phyloP scores from a whole-genome alignment of 345 rosid species.

The Dimocarpus longan region DNA sequence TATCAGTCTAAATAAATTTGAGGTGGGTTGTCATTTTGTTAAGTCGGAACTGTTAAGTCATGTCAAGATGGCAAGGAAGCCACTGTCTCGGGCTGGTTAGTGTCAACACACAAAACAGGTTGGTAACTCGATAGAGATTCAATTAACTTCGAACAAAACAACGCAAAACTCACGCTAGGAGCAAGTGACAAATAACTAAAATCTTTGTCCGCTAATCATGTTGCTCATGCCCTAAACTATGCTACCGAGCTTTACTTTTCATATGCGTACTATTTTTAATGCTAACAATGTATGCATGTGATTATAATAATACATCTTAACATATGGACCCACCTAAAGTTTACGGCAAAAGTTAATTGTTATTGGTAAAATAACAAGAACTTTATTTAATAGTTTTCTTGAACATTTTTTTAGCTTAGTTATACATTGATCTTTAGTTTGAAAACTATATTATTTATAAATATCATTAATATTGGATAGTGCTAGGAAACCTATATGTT shows the following conservation, averaged over 20 bases:
- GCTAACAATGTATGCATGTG: neutral
- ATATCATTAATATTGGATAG: too few species aligned
- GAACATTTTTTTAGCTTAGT: too few species aligned
- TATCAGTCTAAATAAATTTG: too few species aligned
- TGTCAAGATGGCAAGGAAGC: neutral
- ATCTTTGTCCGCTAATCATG: slow-evolving; percentile 16
- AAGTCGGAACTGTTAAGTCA: neutral
- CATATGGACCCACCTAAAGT: neutral
- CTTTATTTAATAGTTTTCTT: too few species aligned
- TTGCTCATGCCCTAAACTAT: too few species aligned
- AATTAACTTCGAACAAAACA: neutral
- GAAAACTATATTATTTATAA: too few species aligned
- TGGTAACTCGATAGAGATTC: neutral
- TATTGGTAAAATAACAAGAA: neutral
- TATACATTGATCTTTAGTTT: too few species aligned
- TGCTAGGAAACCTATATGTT: too few species aligned
- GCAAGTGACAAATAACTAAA: slow-evolving; percentile 8
- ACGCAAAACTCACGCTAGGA: too few species aligned
- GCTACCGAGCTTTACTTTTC: too few species aligned
- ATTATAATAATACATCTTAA: neutral
- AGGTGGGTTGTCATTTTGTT: neutral
- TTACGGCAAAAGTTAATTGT: neutral
- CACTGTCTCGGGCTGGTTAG: neutral
- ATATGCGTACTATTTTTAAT: too few species aligned
- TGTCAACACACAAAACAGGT: neutral